These are phyloP conservation scores for Amanita muscaria DNA, from an alignment of 768 basidiomycete species.

Conservation along the genomic window DNA sequence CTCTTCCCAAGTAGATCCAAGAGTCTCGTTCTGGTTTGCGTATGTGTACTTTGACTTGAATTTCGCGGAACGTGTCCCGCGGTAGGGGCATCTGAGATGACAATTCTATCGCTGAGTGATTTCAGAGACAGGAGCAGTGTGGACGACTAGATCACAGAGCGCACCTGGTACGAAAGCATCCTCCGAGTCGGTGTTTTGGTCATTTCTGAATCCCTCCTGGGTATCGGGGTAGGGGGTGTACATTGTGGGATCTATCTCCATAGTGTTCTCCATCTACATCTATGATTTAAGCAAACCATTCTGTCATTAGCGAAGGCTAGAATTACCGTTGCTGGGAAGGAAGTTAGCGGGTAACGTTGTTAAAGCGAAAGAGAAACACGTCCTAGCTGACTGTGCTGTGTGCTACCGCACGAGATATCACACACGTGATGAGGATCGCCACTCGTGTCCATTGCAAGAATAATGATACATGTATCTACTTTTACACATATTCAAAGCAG, in stretches of 20 bases:
- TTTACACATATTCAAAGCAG: not conserved
- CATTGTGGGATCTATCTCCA: conserved; percentile 35
- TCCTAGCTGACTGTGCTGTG: not conserved
- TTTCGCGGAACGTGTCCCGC: conserved; percentile 62
- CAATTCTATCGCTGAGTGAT: not conserved
- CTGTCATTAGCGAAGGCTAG: too few relatives aligned
- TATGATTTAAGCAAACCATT: too few relatives aligned
- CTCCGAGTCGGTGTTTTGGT: not conserved
- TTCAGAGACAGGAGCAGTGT: not conserved
- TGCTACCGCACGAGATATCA: not conserved
- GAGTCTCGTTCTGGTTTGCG: conserved; percentile 70
- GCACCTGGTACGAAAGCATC: not conserved
- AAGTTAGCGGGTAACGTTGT: too few relatives aligned
- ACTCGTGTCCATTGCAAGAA: not conserved
- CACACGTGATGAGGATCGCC: conserved; percentile 3
- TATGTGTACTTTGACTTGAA: conserved; percentile 81
- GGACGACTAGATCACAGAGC: not conserved
- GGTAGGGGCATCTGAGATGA: conserved; percentile 12
- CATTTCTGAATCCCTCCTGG: conserved; percentile 4
- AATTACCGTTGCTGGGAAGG: not conserved
- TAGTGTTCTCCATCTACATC: conserved; percentile 33
- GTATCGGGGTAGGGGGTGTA: conserved; percentile 6
- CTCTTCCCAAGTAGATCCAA: conserved; percentile 78
- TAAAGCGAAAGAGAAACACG: too few relatives aligned
- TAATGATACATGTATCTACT: conserved; percentile 6